Percentiles rank a stretch among this genome's conserved stretches.
Evolutionary conservation across 2,329 filamentous ascomycete species (phyloP).

Genomic region (Alternaria sp.): DNA sequence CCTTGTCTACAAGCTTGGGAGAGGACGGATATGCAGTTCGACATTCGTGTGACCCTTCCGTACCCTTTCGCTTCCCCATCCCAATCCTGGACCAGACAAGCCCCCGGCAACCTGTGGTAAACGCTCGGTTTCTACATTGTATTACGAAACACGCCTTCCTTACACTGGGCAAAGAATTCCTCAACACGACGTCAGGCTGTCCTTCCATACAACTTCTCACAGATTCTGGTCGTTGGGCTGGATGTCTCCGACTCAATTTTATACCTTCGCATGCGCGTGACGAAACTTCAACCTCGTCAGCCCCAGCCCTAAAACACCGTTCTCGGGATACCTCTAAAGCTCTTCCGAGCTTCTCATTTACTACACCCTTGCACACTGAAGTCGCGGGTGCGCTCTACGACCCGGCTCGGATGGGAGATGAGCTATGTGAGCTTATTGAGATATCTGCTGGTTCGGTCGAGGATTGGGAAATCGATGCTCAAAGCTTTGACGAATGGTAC

Average conservation of each 20-base stretch:
- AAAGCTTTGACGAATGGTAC: conserved; percentile 25
- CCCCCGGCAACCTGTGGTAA: no score
- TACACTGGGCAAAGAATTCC: conserved; percentile 10
- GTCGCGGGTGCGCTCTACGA: not conserved
- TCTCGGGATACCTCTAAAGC: not conserved
- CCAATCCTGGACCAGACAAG: no score
- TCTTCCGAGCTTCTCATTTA: not conserved
- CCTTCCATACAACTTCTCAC: conserved; percentile 15
- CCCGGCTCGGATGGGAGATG: not conserved
- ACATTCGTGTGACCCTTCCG: conserved; percentile 11
- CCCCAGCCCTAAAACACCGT: not conserved
- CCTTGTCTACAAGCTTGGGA: not conserved
- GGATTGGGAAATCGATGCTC: conserved; percentile 20
- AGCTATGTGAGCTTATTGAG: conserved; percentile 21
- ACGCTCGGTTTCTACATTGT: no score
- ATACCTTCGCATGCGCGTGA: not conserved
- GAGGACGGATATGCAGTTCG: not conserved
- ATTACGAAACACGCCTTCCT: conserved; percentile 5
- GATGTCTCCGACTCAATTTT: conserved; percentile 21
- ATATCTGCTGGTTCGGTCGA: conserved; percentile 24
- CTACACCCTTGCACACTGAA: not conserved
- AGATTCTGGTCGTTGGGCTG: conserved; percentile 18
- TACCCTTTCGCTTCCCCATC: no score
- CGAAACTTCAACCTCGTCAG: not conserved
- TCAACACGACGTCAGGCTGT: conserved; percentile 8